Conservation (phyloP, 345 rosid species). For the Salix arbutifolia region DNA sequence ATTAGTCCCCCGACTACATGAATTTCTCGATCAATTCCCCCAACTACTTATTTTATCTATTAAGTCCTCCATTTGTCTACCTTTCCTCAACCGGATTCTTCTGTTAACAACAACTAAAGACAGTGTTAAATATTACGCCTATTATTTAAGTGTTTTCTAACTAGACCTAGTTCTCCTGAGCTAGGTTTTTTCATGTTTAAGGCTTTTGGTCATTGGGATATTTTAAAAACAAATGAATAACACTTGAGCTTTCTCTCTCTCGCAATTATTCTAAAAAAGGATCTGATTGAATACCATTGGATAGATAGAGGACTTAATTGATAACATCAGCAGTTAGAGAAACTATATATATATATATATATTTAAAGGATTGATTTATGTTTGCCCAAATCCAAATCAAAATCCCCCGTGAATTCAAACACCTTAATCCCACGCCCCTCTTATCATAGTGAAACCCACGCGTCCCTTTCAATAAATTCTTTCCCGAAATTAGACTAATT, state of each 20-base stretch:
- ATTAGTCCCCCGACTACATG: not conserved
- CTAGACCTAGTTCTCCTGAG: not conserved
- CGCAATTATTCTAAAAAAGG: too few species aligned
- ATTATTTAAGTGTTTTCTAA: not conserved
- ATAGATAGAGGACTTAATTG: not conserved
- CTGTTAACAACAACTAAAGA: not conserved
- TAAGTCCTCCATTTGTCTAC: not conserved
- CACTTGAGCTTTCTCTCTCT: too few species aligned
- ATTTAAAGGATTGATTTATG: not conserved
- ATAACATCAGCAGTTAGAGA: not conserved
- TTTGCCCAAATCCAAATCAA: not conserved
- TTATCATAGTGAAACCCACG: not conserved
- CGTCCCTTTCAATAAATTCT: not conserved
- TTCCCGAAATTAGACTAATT: not conserved
- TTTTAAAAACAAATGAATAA: too few species aligned
- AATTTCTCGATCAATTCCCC: not conserved
- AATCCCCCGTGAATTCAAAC: not conserved
- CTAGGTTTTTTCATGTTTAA: too few species aligned
- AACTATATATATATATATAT: not conserved
- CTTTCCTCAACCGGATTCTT: not conserved
- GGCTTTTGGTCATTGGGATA: too few species aligned
- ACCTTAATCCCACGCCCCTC: not conserved
- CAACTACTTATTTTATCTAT: not conserved
- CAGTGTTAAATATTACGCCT: not conserved
- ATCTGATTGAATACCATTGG: not conserved